Evolutionary conservation across 2,329 filamentous ascomycete species (phyloP), one percentile per base, ranked within the genome.

Genomic region (Hymenoscyphus scutula): DNA sequence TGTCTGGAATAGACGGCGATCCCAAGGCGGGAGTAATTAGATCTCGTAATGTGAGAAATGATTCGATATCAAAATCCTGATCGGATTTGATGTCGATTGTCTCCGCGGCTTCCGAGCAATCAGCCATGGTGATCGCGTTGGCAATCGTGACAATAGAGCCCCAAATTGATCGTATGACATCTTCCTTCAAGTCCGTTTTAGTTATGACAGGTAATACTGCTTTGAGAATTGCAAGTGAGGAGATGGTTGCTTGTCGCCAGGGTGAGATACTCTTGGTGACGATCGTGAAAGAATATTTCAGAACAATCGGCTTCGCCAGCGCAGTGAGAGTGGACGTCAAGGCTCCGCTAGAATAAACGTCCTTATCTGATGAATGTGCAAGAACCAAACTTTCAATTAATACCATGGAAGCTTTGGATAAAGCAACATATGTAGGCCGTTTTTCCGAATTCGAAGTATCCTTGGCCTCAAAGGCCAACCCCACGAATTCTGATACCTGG

Each of bases 371-470:
- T 0, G 85, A 82, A 65, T 91, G 86, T 17, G 79, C 76, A 3
- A 85, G 75, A 3, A 89, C 78, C 2, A 91, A 76, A 0, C 77
- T 77, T 66, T 89, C 81, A 1, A 96, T 76, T 54, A 92, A 83
- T 1, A 82, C 78, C 82, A 97, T 95, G 63, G 89, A 87, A 23
- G 85, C 85, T 74, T 95, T 96, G 1, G 93, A 92, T 72, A 98
- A 84, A 37, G 95, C 94, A 61, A 99, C 87, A 72, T 92, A 98
- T 0, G 92, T 96, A 6, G 91, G 89, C 62, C 86, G 86, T 11
- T 51, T 51, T 58, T 74, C 67, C 74, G 75, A 61, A 66, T 77
- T 61, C 64, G 75, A 25, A 62, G 76, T 73, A 69, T 71, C 41
- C 65, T 70, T 64, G 65, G 72, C 15, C 73, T 76, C 64, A 68